A percentile compares a stretch with the other conserved stretches of the same genome.
phyloP scores from a whole-genome alignment of 192 early-diverging fungal genomes.

The Coemansia sp. region DNA sequence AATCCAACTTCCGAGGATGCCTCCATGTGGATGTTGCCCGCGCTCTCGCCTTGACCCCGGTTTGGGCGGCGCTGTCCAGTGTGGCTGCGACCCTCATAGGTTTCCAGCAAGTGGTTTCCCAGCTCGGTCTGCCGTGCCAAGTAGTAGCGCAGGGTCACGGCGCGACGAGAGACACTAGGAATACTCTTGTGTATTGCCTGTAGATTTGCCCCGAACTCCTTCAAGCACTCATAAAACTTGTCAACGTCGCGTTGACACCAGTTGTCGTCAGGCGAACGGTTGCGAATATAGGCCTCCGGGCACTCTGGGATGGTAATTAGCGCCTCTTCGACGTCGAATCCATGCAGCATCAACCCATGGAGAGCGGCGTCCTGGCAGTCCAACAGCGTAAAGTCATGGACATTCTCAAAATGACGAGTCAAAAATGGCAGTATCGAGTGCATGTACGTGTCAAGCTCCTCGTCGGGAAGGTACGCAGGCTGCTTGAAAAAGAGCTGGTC shows the following conservation, averaged over 20 bases:
- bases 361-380: slow-evolving; percentile 68
- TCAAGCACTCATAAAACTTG: slow-evolving; percentile 63
- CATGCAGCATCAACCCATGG: slow-evolving; percentile 48
- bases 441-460: slow-evolving; percentile 55
- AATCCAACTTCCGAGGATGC: slow-evolving; percentile 29
- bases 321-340: slow-evolving; percentile 60
- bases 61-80: slow-evolving; percentile 36
- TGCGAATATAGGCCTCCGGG: slow-evolving; percentile 44
- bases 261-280: slow-evolving; percentile 54
- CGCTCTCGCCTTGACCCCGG: slow-evolving; percentile 40
- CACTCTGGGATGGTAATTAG: slow-evolving; percentile 53
- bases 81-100: slow-evolving; percentile 58
- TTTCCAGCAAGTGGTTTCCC: slow-evolving; percentile 60
- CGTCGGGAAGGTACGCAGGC: slow-evolving; percentile 39
- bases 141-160: slow-evolving; percentile 62
- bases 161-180: slow-evolving; percentile 50
- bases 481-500: slow-evolving; percentile 47
- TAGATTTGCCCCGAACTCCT: slow-evolving; percentile 65
- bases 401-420: slow-evolving; percentile 22
- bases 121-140: slow-evolving; percentile 60
- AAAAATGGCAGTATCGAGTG: slow-evolving; percentile 45
- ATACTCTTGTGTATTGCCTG: slow-evolving; percentile 57
- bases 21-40: slow-evolving; percentile 32
- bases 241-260: slow-evolving; percentile 58
- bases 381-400: slow-evolving; percentile 52